Conservation (phyloP, 345 rosid species). For the Clarkia xantiana region DNA sequence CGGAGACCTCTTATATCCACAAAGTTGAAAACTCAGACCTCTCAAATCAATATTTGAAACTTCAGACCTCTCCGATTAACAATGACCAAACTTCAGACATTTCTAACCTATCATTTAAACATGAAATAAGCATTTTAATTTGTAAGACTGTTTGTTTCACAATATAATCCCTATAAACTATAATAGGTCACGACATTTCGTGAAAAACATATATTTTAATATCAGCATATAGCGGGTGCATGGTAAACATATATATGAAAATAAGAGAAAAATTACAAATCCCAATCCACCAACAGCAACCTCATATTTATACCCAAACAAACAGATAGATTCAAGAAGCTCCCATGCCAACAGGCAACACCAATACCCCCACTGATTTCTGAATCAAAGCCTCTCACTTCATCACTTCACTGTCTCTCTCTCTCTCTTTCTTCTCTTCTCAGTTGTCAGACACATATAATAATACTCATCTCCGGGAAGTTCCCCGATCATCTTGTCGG, state of each 20-base stretch:
- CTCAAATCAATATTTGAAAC: too few species aligned
- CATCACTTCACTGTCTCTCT: slow-evolving; percentile 4
- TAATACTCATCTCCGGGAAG: neutral
- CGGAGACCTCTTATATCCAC: too few species aligned
- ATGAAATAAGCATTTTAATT: too few species aligned
- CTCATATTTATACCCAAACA: slow-evolving; percentile 65
- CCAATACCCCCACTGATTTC: slow-evolving; percentile 3
- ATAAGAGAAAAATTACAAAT: neutral
- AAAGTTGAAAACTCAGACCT: too few species aligned
- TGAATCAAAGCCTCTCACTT: neutral
- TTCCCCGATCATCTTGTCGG: neutral
- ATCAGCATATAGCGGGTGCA: too few species aligned
- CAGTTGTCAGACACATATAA: slow-evolving; percentile 6
- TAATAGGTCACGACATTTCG: too few species aligned
- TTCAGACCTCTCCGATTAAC: too few species aligned
- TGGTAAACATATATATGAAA: neutral
- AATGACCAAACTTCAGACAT: too few species aligned
- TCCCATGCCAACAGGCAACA: slow-evolving; percentile 1
- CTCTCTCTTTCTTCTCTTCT: neutral
- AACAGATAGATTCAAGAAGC: slow-evolving; percentile 18
- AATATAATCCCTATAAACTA: too few species aligned
- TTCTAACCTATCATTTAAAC: too few species aligned
- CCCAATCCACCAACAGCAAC: slow-evolving; percentile 5
- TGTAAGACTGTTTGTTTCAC: too few species aligned
- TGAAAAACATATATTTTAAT: too few species aligned